Evolutionary conservation across 768 basidiomycete species (phyloP).

Genomic region (Rhizopogon vesiculosus): DNA sequence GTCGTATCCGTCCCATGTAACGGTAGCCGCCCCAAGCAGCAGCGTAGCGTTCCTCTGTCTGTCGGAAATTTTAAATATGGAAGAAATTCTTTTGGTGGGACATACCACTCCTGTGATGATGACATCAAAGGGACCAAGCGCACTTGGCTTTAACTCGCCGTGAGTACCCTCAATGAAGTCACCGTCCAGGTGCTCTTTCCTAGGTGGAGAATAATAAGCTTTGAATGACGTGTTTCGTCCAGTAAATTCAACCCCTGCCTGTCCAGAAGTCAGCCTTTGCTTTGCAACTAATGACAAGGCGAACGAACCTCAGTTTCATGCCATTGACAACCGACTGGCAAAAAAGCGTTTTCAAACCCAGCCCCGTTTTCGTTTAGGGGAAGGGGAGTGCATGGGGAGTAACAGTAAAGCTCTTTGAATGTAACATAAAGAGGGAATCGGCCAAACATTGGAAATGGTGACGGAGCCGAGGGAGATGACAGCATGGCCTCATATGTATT

Average conservation of each 20-base stretch:
- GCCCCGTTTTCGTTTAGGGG: constrained; percentile 30
- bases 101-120: constrained; percentile 50
- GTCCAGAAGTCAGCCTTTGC: background rate
- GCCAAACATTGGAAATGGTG: constrained; percentile 29
- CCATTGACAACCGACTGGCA: constrained; percentile 36
- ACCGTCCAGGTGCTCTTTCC: constrained; percentile 13
- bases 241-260: constrained; percentile 26
- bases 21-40: constrained; percentile 54
- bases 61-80: constrained; percentile 3
- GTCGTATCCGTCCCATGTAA: constrained; percentile 53
- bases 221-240: constrained; percentile 31
- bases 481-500: constrained; percentile 36
- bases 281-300: background rate
- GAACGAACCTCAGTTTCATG: constrained; percentile 23
- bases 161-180: constrained; percentile 1
- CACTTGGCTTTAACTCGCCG: background rate
- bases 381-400: constrained; percentile 26
- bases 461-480: constrained; percentile 27
- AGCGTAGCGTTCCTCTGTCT: constrained; percentile 45
- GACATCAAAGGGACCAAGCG: constrained; percentile 35
- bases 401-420: constrained; percentile 45
- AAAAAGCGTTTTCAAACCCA: constrained; percentile 41
- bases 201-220: constrained; percentile 35
- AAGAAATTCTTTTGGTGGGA: constrained; percentile 4
- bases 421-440: constrained; percentile 45